These are phyloP conservation scores for Sarocladiaceae sp. DNA, from an alignment of 2,329 filamentous ascomycete genomes.

Conservation along the genomic window DNA sequence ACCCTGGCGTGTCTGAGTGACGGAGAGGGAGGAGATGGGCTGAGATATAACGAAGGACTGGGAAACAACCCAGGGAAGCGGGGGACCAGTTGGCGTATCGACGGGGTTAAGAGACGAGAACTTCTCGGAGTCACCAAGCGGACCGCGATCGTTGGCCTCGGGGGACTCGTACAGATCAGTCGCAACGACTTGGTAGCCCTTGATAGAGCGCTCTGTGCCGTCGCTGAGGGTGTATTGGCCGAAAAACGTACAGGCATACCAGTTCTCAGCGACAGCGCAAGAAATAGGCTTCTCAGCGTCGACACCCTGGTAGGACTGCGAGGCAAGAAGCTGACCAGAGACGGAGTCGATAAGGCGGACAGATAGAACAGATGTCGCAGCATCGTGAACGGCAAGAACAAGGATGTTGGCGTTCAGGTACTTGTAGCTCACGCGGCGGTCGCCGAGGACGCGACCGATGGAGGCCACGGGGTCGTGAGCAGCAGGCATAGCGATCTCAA, in stretches of 20 bases:
- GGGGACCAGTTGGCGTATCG: conserved; percentile 47
- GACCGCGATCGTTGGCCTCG: conserved; percentile 77
- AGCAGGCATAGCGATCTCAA: conserved; percentile 63
- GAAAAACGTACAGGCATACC: conserved; percentile 84
- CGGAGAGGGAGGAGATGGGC: conserved; percentile 72
- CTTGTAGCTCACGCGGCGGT: conserved; percentile 94
- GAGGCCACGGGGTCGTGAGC: conserved; percentile 85
- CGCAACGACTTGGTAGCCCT: conserved; percentile 81
- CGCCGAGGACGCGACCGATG: conserved; percentile 87
- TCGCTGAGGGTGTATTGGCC: conserved; percentile 56
- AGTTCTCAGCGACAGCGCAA: conserved; percentile 86
- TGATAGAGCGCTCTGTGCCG: conserved; percentile 52
- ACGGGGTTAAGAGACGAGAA: conserved; percentile 73
- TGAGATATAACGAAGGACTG: conserved; percentile 79
- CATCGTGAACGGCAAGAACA: conserved; percentile 66
- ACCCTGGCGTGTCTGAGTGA: conserved; percentile 87
- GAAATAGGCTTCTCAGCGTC: conserved; percentile 71
- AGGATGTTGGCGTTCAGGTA: conserved; percentile 87
- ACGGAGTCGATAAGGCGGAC: conserved; percentile 82
- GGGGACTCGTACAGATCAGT: conserved; percentile 89
- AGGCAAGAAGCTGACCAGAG: conserved; percentile 75
- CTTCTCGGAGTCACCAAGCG: conserved; percentile 64
- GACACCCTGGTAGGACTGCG: conserved; percentile 66
- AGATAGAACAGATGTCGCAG: conserved; percentile 54
- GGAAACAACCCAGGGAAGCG: conserved; percentile 70